Evolutionary conservation across 805 yeast species (phyloP).

Genomic region (Sugiyamaella floridensis): DNA sequence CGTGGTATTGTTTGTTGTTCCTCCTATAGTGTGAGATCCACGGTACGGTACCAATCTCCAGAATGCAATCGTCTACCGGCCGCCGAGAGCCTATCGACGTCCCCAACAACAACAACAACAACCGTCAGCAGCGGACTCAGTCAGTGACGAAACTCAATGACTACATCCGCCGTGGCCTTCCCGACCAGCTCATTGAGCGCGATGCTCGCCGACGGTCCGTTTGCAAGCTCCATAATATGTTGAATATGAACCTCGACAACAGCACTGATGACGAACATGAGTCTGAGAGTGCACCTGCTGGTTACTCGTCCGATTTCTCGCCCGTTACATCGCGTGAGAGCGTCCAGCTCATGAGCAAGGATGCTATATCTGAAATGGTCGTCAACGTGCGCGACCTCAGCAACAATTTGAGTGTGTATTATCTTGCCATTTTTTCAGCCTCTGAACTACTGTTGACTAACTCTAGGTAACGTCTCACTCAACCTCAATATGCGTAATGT

Average conservation of each 20-base stretch:
- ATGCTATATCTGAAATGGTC: constrained; percentile 27
- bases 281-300: constrained; percentile 5
- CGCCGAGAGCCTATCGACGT: constrained; percentile 1
- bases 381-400: constrained; percentile 27
- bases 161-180: constrained; percentile 6
- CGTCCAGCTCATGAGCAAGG: constrained; percentile 20
- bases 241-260: constrained; percentile 4
- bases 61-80: not conserved
- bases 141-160: constrained; percentile 4
- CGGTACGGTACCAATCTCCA: not conserved
- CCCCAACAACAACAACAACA: not conserved
- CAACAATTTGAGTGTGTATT: constrained; percentile 23
- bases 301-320: not conserved
- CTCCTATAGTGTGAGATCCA: too few relatives aligned
- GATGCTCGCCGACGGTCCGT: constrained; percentile 6
- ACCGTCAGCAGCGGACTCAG: not conserved
- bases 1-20: too few relatives aligned
- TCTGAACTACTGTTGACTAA: not conserved
- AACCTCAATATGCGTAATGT: constrained; percentile 21
- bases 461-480: constrained; percentile 20
- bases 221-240: constrained; percentile 20
- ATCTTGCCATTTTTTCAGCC: not conserved
- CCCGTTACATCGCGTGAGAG: constrained; percentile 8
- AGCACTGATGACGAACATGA: constrained; percentile 1
- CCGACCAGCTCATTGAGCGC: constrained; percentile 2